Percentiles rank a stretch among this genome's conserved stretches.
Evolutionary conservation across 768 basidiomycete genomes (phyloP).

Genomic region (Gautieria morchelliformis): DNA sequence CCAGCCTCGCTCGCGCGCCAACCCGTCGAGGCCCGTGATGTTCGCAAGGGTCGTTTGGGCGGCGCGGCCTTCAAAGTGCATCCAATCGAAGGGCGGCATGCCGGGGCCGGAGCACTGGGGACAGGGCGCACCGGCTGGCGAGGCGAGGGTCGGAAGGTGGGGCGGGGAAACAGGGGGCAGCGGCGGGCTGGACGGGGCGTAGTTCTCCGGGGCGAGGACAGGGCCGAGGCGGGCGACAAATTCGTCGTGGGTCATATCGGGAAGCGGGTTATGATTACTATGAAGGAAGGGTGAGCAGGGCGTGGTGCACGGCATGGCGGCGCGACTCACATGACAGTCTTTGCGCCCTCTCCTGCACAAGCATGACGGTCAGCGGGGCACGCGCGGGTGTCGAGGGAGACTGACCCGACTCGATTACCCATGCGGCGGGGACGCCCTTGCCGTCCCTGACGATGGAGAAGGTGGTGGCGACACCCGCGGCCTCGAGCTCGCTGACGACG

Average conservation of each 20-base stretch:
- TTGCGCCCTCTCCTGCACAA: neutral
- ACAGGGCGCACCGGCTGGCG: slow-evolving; percentile 24
- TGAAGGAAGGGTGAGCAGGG: slow-evolving; percentile 15
- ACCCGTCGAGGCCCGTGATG: slow-evolving; percentile 68
- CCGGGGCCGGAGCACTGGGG: slow-evolving; percentile 35
- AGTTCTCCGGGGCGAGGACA: slow-evolving; percentile 77
- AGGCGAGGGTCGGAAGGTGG: slow-evolving; percentile 21
- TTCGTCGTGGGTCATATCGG: slow-evolving; percentile 80
- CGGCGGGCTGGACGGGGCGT: slow-evolving; percentile 29
- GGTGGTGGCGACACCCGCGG: slow-evolving; percentile 56
- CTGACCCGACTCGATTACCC: slow-evolving; percentile 69
- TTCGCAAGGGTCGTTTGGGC: slow-evolving; percentile 74
- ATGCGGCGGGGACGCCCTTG: slow-evolving; percentile 68
- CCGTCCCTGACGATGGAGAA: slow-evolving; percentile 69
- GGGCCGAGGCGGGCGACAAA: slow-evolving; percentile 74
- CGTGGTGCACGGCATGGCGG: neutral
- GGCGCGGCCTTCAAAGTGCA: slow-evolving; percentile 76
- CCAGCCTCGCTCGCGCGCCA: slow-evolving; percentile 79
- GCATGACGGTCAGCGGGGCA: no score
- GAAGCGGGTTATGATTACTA: slow-evolving; percentile 81
- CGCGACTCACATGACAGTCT: slow-evolving; percentile 10
- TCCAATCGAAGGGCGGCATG: slow-evolving; percentile 77
- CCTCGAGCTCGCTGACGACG: slow-evolving; percentile 55
- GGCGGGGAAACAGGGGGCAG: slow-evolving; percentile 14
- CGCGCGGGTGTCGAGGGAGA: no score